Evolutionary conservation across 805 yeast genomes (phyloP).

Genomic region (Ogataea zsoltii): DNA sequence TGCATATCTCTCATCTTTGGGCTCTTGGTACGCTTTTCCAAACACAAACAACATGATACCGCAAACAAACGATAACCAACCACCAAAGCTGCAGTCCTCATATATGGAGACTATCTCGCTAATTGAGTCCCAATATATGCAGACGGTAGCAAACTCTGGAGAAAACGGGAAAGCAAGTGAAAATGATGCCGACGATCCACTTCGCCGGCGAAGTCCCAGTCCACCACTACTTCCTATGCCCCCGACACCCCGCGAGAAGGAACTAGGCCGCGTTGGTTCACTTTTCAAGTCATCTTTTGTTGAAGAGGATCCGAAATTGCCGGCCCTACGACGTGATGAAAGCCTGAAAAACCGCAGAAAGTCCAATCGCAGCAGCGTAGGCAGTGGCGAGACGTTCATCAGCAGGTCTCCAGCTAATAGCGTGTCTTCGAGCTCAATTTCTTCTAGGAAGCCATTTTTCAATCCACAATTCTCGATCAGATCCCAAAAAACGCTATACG

Average conservation of each 20-base stretch:
- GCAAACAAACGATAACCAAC: constrained; percentile 3
- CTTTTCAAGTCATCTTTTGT: constrained; percentile 8
- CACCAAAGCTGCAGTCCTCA: constrained; percentile 11
- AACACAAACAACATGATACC: background rate
- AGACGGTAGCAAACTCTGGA: too few species aligned
- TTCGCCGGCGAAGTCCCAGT: constrained; percentile 1
- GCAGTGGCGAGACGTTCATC: background rate
- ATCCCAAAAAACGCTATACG: constrained; percentile 9
- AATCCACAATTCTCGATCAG: constrained; percentile 9
- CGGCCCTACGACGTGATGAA: background rate
- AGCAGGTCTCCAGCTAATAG: constrained; percentile 7
- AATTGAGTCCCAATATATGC: constrained; percentile 16
- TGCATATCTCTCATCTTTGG: too few species aligned
- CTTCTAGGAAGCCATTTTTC: constrained; percentile 9
- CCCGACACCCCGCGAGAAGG: constrained; percentile 1
- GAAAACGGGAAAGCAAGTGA: background rate
- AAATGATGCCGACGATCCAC: background rate
- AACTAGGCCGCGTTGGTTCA: background rate
- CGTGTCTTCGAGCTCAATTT: background rate
- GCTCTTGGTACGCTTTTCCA: too few species aligned
- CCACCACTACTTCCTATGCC: constrained; percentile 12
- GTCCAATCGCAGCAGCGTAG: background rate
- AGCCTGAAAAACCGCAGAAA: background rate
- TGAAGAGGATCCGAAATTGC: constrained; percentile 4
- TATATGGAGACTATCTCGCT: constrained; percentile 20